A percentile compares a stretch with the other conserved stretches of the same genome.
Evolutionary conservation across 352 stramenopile species (phyloP).

Genomic region (Hyaloperonospora arabidopsidis): DNA sequence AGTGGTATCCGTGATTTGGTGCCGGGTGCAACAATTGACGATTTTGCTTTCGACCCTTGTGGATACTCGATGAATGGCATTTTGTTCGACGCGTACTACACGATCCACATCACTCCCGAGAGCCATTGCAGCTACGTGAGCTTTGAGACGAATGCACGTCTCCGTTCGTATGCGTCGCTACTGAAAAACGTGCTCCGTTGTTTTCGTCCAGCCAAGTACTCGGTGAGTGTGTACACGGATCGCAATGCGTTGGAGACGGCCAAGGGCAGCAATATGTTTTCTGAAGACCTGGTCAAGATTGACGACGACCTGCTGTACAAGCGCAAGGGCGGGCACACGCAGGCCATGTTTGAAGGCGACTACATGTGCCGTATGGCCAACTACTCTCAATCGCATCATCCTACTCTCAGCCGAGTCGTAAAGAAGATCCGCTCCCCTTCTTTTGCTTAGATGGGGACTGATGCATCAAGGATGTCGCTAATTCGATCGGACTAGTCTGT

Average conservation of each 20-base stretch:
- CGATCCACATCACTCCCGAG: conserved; percentile 98
- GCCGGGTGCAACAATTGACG: conserved; percentile 92
- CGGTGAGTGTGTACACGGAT: conserved; percentile 96
- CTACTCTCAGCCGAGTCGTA: conserved; percentile 36
- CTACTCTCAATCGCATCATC: conserved; percentile 44
- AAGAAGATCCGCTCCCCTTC: conserved; percentile 71
- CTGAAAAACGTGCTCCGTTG: conserved; percentile 97
- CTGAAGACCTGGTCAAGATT: conserved; percentile 56
- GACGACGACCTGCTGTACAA: conserved; percentile 77
- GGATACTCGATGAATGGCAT: conserved; percentile 99
- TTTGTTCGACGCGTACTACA: conserved; percentile 96
- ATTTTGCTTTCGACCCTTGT: conserved; percentile 97
- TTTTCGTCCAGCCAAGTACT: conserved; percentile 96
- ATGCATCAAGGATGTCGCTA: not conserved
- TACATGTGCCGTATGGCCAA: conserved; percentile 83
- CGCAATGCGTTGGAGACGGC: conserved; percentile 54
- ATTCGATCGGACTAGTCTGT: too few relatives aligned
- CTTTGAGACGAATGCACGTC: conserved; percentile 96
- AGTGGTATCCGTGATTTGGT: conserved; percentile 93
- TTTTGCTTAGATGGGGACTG: conserved; percentile 38
- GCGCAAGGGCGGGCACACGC: conserved; percentile 73
- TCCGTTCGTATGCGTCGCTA: conserved; percentile 84
- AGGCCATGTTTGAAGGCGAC: conserved; percentile 79
- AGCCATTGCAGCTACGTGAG: conserved; percentile 93
- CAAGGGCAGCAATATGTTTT: conserved; percentile 69